These are phyloP conservation scores for Trichoderma erinaceum DNA, from an alignment of 495 filamentous ascomycete species.

Conservation along the genomic window DNA sequence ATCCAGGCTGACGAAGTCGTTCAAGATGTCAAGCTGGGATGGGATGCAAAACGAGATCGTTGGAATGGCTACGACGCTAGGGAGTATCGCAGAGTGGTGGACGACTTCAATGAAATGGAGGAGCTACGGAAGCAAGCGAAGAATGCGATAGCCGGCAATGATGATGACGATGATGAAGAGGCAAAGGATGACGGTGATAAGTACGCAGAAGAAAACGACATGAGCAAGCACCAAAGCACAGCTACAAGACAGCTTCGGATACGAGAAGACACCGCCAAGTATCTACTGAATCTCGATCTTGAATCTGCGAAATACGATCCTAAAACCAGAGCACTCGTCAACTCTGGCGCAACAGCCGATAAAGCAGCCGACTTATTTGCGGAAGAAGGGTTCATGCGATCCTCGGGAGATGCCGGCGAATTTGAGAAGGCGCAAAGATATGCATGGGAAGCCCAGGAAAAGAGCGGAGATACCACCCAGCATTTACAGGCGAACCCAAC, in stretches of 20 bases:
- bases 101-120: conserved; percentile 84
- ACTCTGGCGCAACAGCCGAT: conserved; percentile 76
- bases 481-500: conserved; percentile 97
- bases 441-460: conserved; percentile 93
- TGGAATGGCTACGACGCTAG: conserved; percentile 94
- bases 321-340: conserved; percentile 91
- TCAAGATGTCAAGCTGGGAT: conserved; percentile 77
- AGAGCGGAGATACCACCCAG: conserved; percentile 60
- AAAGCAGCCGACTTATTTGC: conserved; percentile 81
- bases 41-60: conserved; percentile 97
- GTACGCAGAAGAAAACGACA: conserved; percentile 95
- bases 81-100: conserved; percentile 77
- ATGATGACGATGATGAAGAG: conserved; percentile 37
- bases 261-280: conserved; percentile 97
- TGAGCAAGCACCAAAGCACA: conserved; percentile 84
- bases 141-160: conserved; percentile 20
- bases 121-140: conserved; percentile 59
- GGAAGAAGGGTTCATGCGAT: conserved; percentile 87
- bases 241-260: conserved; percentile 86
- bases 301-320: conserved; percentile 98
- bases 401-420: conserved; percentile 88
- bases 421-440: conserved; percentile 85
- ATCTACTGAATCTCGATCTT: conserved; percentile 86
- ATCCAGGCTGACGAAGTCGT: conserved; percentile 91
- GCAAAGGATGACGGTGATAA: conserved; percentile 57